Percentiles rank a stretch among this genome's conserved stretches.
These are phyloP conservation scores for Linnemannia zychae DNA, from an alignment of 192 early-diverging fungal genomes.

Conservation along the genomic window DNA sequence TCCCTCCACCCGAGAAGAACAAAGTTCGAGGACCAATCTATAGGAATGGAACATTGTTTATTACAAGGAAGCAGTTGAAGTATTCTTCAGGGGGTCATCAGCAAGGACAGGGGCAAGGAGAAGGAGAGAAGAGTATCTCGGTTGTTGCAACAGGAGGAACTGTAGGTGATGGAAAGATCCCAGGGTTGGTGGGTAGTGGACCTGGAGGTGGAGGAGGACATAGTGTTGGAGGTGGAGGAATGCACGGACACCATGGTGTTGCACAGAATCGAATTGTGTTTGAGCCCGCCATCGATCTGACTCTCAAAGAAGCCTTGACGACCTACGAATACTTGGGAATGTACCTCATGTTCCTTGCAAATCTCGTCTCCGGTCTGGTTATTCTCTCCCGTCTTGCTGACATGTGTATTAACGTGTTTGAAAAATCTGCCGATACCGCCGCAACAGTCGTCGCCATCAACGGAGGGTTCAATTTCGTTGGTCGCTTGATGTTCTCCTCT, in stretches of 20 bases:
- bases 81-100: constrained; percentile 15
- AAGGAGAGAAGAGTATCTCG: too few relatives aligned
- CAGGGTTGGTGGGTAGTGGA: constrained; percentile 1
- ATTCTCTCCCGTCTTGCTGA: constrained; percentile 66
- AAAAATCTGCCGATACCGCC: constrained; percentile 56
- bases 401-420: constrained; percentile 64
- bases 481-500: constrained; percentile 61
- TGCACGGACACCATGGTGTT: background rate
- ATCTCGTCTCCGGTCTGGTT: constrained; percentile 70
- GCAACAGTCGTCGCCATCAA: constrained; percentile 67
- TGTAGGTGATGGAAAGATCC: constrained; percentile 35
- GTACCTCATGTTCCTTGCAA: constrained; percentile 68
- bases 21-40: constrained; percentile 64
- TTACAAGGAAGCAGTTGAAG: constrained; percentile 27
- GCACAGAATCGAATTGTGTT: constrained; percentile 55
- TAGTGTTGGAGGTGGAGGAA: background rate
- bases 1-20: constrained; percentile 73
- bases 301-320: constrained; percentile 63
- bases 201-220: background rate
- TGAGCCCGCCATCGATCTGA: constrained; percentile 55
- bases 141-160: constrained; percentile 45
- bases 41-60: constrained; percentile 19
- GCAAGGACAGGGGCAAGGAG: too few relatives aligned
- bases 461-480: constrained; percentile 69
- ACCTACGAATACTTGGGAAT: constrained; percentile 71